These are phyloP conservation scores for Rubia balearica DNA, from an alignment of 305 asterid genomes.

Conservation along the genomic window DNA sequence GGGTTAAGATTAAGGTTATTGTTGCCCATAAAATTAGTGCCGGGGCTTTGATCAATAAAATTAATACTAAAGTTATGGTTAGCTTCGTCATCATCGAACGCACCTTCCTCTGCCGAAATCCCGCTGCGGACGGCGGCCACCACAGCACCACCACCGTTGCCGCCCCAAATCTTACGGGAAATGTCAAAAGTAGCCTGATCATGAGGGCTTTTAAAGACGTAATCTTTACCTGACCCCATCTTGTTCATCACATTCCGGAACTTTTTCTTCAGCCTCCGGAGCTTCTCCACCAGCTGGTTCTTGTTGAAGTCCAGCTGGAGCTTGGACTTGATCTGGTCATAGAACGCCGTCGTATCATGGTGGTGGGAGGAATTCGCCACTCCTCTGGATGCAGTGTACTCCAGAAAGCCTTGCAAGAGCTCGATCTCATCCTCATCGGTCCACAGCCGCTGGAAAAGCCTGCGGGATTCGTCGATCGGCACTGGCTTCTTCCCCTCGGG, in stretches of 20 bases:
- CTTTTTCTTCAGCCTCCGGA: conserved; percentile 83
- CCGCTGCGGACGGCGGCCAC: conserved; percentile 31
- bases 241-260: conserved; percentile 63
- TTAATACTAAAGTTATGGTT: conserved; percentile 30
- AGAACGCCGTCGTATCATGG: conserved; percentile 84
- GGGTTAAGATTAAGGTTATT: conserved; percentile 12
- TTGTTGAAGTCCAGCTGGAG: conserved; percentile 91
- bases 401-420: conserved; percentile 76
- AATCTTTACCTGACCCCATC: conserved; percentile 67
- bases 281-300: conserved; percentile 89
- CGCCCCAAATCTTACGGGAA: conserved; percentile 79
- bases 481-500: conserved; percentile 41
- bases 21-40: conserved; percentile 45
- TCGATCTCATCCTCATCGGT: conserved; percentile 95
- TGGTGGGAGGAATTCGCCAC: conserved; percentile 58
- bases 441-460: conserved; percentile 92
- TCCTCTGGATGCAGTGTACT: conserved; percentile 65
- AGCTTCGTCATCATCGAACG: conserved; percentile 49
- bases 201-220: conserved; percentile 69
- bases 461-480: conserved; percentile 63
- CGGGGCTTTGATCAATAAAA: conserved; percentile 24
- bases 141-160: conserved; percentile 24
- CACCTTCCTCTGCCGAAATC: conserved; percentile 43
- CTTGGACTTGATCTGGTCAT: conserved; percentile 79
- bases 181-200: conserved; percentile 85